These are phyloP conservation scores for Phytophthora chlamydospora DNA, from an alignment of 352 stramenopile species.

Conservation along the genomic window DNA sequence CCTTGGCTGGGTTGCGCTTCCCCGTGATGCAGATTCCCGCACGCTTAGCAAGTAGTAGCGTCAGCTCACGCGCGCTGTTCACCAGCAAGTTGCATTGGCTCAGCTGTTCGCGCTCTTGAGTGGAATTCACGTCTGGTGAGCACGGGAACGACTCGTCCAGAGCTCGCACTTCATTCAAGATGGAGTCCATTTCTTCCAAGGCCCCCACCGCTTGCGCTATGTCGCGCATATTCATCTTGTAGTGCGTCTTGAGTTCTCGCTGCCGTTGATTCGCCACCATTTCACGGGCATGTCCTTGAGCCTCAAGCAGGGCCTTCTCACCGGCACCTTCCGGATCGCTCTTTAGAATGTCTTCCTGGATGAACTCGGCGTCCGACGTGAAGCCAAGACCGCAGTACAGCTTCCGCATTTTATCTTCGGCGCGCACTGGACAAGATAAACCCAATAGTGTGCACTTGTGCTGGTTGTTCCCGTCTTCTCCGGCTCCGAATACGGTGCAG, in stretches of 20 bases:
- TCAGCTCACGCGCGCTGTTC: conserved; percentile 44
- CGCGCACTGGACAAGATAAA: conserved; percentile 55
- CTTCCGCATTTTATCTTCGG: conserved; percentile 43
- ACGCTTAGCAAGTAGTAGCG: conserved; percentile 57
- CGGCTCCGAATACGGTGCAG: conserved; percentile 12
- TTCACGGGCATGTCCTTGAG: conserved; percentile 50
- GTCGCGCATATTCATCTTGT: conserved; percentile 57
- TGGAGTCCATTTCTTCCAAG: conserved; percentile 65
- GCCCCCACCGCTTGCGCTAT: conserved; percentile 61
- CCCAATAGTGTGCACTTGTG: conserved; percentile 52
- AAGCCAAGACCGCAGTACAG: conserved; percentile 70
- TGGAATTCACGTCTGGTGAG: background rate
- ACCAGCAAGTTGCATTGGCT: conserved; percentile 39
- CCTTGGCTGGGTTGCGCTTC: conserved; percentile 58
- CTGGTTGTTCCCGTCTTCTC: background rate
- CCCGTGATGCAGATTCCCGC: conserved; percentile 68
- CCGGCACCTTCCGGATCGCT: conserved; percentile 67
- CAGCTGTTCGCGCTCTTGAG: conserved; percentile 7
- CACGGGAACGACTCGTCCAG: conserved; percentile 38
- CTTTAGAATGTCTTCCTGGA: conserved; percentile 69
- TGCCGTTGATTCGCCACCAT: conserved; percentile 55
- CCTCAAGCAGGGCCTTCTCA: conserved; percentile 66
- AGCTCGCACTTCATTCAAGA: conserved; percentile 41
- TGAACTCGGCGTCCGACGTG: conserved; percentile 45
- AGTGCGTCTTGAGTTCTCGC: conserved; percentile 61